Base-by-base conservation (phyloP, 306 rosid genomes). In the Citrullus amarus region DNA sequence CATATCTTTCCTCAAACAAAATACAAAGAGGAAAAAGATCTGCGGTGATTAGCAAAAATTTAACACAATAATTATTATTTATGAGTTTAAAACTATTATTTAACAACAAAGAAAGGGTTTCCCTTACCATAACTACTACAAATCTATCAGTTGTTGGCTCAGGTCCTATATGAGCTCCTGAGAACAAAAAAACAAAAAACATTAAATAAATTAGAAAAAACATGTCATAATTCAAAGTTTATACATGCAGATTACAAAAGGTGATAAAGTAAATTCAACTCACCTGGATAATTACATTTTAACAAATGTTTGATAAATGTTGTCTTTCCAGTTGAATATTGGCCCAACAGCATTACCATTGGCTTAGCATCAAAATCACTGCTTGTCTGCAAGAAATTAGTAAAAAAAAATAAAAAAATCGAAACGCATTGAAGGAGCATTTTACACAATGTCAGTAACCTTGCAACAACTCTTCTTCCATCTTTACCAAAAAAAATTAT, bases 321-420 rank as follows among this genome's bases (percentile, higher is more conserved):
- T 79, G 99, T 95, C 81, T 95, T 95, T 55, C 99, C 99, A 0
- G 99, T 95, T 56, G 99, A 95, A 86, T 95, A 95, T 81, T 95
- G 99, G 72, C 99, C 97, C 85, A 92, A 89, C 82, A 95, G 93
- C 97, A 92, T 92, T 69, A 95, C 89, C 97, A 95, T 92, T 30
- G 99, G 99, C 83, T 95, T 95, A n/a, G 99, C 96, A 86, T 95
- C 99, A 86, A 95, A 92, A 72, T 91, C 97, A 81, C 92, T 91
- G 79, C 76, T 82, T 28, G 90, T 85, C 97, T 95, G 87, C 85
- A 17, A 78, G 44, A 15, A 69, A 67, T 48, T 50, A 63, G 12
- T 6, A 2, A 46, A 60, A 79, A 57, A 57, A 6, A 57, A n/a
- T 67, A 32, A 32, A 32, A 32, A 2, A 2, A 32, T 71, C 43